Percentiles rank a stretch among this genome's conserved stretches.
These are phyloP conservation scores for Candida insectorum DNA, from an alignment of 805 yeast species.

Conservation along the genomic window DNA sequence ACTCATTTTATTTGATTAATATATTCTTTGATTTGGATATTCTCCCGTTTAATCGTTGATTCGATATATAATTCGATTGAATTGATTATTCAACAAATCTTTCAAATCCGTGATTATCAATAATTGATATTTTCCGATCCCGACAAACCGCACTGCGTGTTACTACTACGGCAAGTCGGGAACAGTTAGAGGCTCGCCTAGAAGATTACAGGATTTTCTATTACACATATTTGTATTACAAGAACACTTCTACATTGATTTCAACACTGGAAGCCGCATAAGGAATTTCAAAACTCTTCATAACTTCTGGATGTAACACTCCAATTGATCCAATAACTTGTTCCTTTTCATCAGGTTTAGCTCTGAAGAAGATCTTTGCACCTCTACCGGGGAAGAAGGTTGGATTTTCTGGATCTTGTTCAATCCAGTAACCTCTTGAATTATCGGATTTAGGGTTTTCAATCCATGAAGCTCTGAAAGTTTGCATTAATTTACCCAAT, in stretches of 20 bases:
- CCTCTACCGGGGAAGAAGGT: conserved; percentile 98
- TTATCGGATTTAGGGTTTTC: conserved; percentile 49
- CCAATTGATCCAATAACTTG: conserved; percentile 80
- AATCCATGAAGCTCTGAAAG: conserved; percentile 85
- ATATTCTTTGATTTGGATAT: neutral
- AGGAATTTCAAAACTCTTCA: conserved; percentile 83
- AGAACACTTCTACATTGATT: conserved; percentile 82
- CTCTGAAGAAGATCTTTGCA: conserved; percentile 78
- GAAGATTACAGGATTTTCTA: too few relatives aligned
- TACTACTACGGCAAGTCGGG: too few relatives aligned
- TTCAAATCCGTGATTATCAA: too few relatives aligned
- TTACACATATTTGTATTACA: conserved; percentile 32
- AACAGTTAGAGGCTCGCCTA: too few relatives aligned
- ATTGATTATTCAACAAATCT: too few relatives aligned
- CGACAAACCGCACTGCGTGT: too few relatives aligned
- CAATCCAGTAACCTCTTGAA: conserved; percentile 82
- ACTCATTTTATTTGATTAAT: conserved; percentile 34
- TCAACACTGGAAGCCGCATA: conserved; percentile 91
- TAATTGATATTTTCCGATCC: too few relatives aligned
- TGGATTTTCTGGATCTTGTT: conserved; percentile 59
- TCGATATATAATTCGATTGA: too few relatives aligned
- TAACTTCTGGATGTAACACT: conserved; percentile 92
- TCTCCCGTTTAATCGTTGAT: too few relatives aligned
- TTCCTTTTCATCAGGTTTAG: conserved; percentile 53
- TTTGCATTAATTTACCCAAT: conserved; percentile 92